Percentiles rank a stretch among this genome's conserved stretches.
Evolutionary conservation across 1,284 basidiomycete genomes (phyloP).

Genomic region (Trichosporon faecale): DNA sequence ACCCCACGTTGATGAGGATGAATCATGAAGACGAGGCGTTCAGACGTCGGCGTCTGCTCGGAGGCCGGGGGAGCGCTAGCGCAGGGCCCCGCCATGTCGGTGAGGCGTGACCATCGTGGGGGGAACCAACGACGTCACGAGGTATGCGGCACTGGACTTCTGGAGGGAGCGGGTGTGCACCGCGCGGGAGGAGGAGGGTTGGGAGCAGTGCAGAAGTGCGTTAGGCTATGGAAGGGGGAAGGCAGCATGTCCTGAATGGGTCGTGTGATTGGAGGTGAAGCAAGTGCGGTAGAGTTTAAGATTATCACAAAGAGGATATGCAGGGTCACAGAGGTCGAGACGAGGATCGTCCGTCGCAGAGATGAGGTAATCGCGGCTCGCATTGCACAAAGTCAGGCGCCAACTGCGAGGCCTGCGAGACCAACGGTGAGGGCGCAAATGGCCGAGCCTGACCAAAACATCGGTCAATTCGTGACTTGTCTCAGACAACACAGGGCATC

Average conservation of each 20-base stretch:
- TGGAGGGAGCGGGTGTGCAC: background rate
- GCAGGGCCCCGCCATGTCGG: background rate
- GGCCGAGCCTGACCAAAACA: background rate
- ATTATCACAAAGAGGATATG: background rate
- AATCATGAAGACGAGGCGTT: too few species aligned
- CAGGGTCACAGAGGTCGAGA: background rate
- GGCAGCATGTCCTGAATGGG: too few species aligned
- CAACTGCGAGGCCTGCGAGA: background rate
- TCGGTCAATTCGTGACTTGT: background rate
- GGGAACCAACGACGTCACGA: background rate
- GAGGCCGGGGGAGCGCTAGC: background rate
- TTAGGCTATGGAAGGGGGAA: background rate
- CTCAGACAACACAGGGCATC: background rate
- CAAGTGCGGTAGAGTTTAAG: background rate
- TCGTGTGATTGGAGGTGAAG: background rate
- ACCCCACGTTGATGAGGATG: too few species aligned
- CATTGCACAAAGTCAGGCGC: background rate
- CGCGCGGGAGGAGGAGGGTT: background rate
- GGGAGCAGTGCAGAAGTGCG: background rate
- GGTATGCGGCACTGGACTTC: too few species aligned
- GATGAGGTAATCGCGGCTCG: background rate
- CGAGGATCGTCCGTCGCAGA: background rate
- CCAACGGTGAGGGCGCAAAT: background rate
- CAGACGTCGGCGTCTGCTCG: background rate
- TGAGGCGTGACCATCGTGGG: background rate